These are phyloP conservation scores for Phytophthora tentaculata DNA, from an alignment of 352 stramenopile genomes.

Conservation along the genomic window DNA sequence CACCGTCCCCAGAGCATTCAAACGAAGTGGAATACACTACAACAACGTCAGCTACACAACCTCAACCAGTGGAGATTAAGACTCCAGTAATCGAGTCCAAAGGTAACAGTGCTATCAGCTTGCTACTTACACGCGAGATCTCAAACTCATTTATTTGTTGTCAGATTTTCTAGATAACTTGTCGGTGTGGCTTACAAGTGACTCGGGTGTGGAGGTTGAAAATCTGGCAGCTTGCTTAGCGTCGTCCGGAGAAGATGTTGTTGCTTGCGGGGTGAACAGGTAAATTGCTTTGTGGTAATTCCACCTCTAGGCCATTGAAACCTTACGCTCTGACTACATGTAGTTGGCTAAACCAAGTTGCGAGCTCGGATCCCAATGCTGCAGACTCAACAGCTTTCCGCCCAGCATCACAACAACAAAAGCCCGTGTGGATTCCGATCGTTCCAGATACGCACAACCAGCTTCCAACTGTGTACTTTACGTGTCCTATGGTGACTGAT, in stretches of 20 bases:
- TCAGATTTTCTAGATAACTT: slow-evolving; percentile 45
- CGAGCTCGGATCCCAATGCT: slow-evolving; percentile 14
- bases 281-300: slow-evolving; percentile 17
- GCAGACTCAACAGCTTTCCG: slow-evolving; percentile 26
- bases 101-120: slow-evolving; percentile 11
- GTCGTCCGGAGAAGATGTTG: slow-evolving; percentile 28
- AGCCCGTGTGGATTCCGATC: slow-evolving; percentile 36
- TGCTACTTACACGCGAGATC: background rate
- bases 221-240: slow-evolving; percentile 39
- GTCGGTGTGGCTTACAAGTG: slow-evolving; percentile 55
- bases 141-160: slow-evolving; percentile 1
- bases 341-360: slow-evolving; percentile 51
- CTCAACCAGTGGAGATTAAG: slow-evolving; percentile 2
- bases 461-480: slow-evolving; percentile 52
- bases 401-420: slow-evolving; percentile 23
- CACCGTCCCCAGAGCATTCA: slow-evolving; percentile 6
- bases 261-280: slow-evolving; percentile 50
- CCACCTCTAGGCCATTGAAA: background rate
- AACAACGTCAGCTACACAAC: background rate
- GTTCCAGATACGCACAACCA: slow-evolving; percentile 35
- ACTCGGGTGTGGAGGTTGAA: slow-evolving; percentile 60
- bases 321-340: background rate
- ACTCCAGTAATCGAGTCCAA: slow-evolving; percentile 8
- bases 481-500: slow-evolving; percentile 51
- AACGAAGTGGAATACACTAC: background rate